phyloP scores from a whole-genome alignment of 2,329 filamentous ascomycete genomes.

The Pyrenophora tritici-repentis region DNA sequence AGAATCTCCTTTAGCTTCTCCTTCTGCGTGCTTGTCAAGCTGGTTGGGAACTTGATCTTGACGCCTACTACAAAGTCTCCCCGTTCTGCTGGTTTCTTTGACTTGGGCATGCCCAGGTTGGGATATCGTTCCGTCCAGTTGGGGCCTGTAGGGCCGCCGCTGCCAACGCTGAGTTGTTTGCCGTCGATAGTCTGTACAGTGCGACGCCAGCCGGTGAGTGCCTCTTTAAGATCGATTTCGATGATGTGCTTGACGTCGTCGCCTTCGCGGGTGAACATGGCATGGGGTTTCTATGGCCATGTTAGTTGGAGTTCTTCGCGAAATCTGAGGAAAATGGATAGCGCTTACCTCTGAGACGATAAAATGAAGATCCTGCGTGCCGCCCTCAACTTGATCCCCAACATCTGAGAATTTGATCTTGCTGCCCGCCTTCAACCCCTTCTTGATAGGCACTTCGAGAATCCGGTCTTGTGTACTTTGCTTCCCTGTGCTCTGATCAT shows the following conservation, averaged over 20 bases:
- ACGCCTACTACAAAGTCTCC: conserved; percentile 90
- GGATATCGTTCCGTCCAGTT: conserved; percentile 83
- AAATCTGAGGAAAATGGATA: neutral
- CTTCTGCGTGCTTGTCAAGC: conserved; percentile 78
- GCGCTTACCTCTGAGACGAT: conserved; percentile 84
- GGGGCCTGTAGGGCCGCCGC: conserved; percentile 82
- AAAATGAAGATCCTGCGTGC: conserved; percentile 93
- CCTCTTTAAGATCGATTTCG: conserved; percentile 87
- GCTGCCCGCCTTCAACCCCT: conserved; percentile 91
- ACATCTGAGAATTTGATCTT: conserved; percentile 99
- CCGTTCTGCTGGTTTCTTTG: conserved; percentile 82
- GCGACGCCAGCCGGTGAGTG: conserved; percentile 88
- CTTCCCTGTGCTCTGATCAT: conserved; percentile 79
- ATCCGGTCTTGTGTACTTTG: conserved; percentile 86
- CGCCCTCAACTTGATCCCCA: conserved; percentile 96
- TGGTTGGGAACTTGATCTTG: conserved; percentile 89
- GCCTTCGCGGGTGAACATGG: conserved; percentile 81
- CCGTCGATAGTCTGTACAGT: conserved; percentile 94
- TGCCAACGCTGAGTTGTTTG: conserved; percentile 78
- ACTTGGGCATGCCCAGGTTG: conserved; percentile 88
- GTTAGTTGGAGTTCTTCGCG: conserved; percentile 20
- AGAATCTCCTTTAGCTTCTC: conserved; percentile 79
- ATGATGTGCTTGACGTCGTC: conserved; percentile 83
- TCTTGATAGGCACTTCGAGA: conserved; percentile 92
- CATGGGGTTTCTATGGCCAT: conserved; percentile 74